A percentile compares a stretch with the other conserved stretches of the same genome.
These are phyloP conservation scores for Fistulifera solaris DNA, from an alignment of 108 stramenopile species.

Conservation along the genomic window DNA sequence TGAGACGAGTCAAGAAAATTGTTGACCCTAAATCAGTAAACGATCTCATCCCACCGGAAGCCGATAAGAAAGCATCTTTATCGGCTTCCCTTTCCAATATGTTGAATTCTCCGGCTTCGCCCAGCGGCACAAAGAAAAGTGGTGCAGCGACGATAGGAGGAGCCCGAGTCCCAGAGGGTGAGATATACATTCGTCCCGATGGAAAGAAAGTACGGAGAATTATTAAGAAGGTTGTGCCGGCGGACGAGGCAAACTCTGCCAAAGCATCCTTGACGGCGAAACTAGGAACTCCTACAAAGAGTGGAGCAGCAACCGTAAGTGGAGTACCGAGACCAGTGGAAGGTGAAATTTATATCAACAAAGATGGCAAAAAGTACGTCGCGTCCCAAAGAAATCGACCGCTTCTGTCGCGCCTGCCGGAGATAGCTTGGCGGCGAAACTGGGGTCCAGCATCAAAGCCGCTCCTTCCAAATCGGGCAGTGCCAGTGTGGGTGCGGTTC, in stretches of 20 bases:
- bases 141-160: slow-evolving; percentile 5
- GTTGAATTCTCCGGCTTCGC: background rate
- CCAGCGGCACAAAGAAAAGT: slow-evolving; percentile 11
- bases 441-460: too few species aligned
- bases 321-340: background rate
- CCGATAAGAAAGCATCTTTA: slow-evolving; percentile 4
- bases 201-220: slow-evolving; percentile 42
- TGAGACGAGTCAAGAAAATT: slow-evolving; percentile 21
- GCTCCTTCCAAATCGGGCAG: too few species aligned
- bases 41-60: background rate
- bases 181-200: slow-evolving; percentile 38
- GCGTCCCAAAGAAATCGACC: background rate
- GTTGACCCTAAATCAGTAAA: background rate
- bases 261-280: slow-evolving; percentile 7
- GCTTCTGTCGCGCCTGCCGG: background rate
- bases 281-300: slow-evolving; percentile 21
- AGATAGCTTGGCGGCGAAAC: too few species aligned
- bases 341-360: slow-evolving; percentile 31
- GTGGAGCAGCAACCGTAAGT: background rate
- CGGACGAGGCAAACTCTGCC: too few species aligned
- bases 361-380: slow-evolving; percentile 31
- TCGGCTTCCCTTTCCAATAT: background rate
- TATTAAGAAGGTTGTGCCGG: slow-evolving; percentile 9
- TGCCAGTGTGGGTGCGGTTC: too few species aligned
- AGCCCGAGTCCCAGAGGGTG: slow-evolving; percentile 6